A percentile compares a stretch with the other conserved stretches of the same genome.
These are phyloP conservation scores for Escallonia rubra DNA, from an alignment of 129 eudicot species.

Conservation along the genomic window DNA sequence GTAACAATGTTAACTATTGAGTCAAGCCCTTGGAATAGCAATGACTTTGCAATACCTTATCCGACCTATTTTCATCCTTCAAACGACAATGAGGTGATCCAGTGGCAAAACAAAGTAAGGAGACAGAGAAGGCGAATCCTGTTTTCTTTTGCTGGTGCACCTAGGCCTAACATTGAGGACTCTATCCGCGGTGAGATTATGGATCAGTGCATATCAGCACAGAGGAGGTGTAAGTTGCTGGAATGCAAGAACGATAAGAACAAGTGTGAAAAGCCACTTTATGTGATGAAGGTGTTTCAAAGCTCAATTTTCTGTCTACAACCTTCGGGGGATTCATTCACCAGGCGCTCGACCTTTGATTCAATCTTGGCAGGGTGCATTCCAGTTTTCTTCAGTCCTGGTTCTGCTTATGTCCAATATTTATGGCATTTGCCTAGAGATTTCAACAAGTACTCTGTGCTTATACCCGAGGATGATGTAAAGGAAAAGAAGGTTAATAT, in stretches of 20 bases:
- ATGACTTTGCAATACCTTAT: constrained; percentile 78
- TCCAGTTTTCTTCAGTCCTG: constrained; percentile 88
- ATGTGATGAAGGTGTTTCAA: constrained; percentile 84
- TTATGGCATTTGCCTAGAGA: constrained; percentile 85
- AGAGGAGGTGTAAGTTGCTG: constrained; percentile 48
- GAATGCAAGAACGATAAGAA: constrained; percentile 69
- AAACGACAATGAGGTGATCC: constrained; percentile 51
- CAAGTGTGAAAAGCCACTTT: constrained; percentile 79
- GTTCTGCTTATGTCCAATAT: constrained; percentile 81
- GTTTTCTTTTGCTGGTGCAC: constrained; percentile 92
- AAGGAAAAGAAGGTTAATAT: constrained; percentile 47
- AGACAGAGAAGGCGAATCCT: constrained; percentile 50
- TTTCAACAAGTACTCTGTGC: constrained; percentile 60
- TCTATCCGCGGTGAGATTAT: constrained; percentile 81
- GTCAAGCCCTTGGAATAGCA: constrained; percentile 83
- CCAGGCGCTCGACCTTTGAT: constrained; percentile 89
- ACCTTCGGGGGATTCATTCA: constrained; percentile 85
- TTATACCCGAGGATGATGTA: constrained; percentile 70
- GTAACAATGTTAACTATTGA: constrained; percentile 84
- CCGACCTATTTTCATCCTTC: constrained; percentile 96
- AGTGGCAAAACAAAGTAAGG: constrained; percentile 87
- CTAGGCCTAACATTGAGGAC: constrained; percentile 60
- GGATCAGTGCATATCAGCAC: constrained; percentile 54
- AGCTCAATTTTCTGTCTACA: constrained; percentile 82
- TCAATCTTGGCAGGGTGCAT: constrained; percentile 94